Conservation (phyloP, 345 rosid species). For the Eucalyptus coolabah region DNA sequence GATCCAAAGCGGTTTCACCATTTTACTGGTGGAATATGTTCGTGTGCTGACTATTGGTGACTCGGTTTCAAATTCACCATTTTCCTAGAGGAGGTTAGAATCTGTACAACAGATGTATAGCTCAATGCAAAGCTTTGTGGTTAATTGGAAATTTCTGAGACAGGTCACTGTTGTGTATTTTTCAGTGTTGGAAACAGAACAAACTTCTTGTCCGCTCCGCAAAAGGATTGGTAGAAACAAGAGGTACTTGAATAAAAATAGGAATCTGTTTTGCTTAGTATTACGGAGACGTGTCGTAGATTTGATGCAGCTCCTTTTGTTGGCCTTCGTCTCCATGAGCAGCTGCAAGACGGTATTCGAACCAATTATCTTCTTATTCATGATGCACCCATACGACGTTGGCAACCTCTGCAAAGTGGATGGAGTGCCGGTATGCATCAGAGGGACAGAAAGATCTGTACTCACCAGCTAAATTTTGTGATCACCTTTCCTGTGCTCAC, state of each 20-base stretch:
- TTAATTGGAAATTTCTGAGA: background rate
- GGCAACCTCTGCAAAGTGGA: constrained; percentile 45
- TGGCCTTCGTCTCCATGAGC: constrained; percentile 32
- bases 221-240: background rate
- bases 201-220: background rate
- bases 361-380: constrained; percentile 35
- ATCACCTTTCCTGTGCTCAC: background rate
- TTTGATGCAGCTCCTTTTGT: constrained; percentile 3
- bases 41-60: constrained; percentile 69
- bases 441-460: background rate
- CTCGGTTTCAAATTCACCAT: background rate
- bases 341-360: constrained; percentile 38
- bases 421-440: constrained; percentile 18
- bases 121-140: background rate
- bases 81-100: background rate
- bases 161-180: background rate
- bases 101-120: background rate
- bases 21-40: constrained; percentile 47
- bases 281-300: background rate
- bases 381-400: constrained; percentile 39
- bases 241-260: background rate
- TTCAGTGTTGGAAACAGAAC: background rate
- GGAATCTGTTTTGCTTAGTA: background rate
- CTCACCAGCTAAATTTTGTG: background rate
- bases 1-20: constrained; percentile 77